Base-by-base conservation (phyloP, 306 rosid species). In the Lablab purpureus region DNA sequence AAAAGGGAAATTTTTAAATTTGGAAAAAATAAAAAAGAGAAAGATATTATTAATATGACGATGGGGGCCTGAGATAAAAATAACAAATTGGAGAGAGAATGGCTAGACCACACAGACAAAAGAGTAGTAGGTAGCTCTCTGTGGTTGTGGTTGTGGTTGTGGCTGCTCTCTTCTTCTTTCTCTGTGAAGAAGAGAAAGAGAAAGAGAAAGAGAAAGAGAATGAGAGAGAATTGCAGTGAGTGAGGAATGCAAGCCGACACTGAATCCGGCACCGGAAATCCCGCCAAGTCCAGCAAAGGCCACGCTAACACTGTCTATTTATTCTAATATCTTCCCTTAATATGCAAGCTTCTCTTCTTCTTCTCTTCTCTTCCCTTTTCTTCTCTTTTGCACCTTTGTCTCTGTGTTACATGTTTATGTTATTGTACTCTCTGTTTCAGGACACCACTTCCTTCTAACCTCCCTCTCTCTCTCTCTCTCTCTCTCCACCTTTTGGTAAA, bases 201-300 rank as follows among this genome's bases (percentile, higher is more conserved):
- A 18, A 18, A 18, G 10, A 15, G 15, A 23, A 3, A 22, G 41
- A 28, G 59, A n/a, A 10, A 17, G 58, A 51, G 58, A 7, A 7
- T 7, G 22, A n/a, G 17, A 25, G 18, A 25, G 22, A 30, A 36
- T 60, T 14, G 40, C 40, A 60, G 67, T 28, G 47, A 12, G 37
- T 4, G 19, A 8, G 15, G 9, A n/a, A 28, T 67, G 23, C 10
- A 59, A 75, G 71, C 27, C 79, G 67, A 69, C 67, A 60, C 58
- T 23, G 84, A 86, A 69, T 82, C 87, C 87, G 75, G 83, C 87
- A 76, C 79, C 82, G 85, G 58, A 3, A 7, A 70, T 75, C 83
- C 85, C 90, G 86, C 87, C 88, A 56, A 22, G 45, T 76, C 83
- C 90, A 86, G 85, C 60, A 40, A 37, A 37, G 43, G 3, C 3